Conservation (phyloP, 139 green algal genomes). For the Chlorella sp. region DNA sequence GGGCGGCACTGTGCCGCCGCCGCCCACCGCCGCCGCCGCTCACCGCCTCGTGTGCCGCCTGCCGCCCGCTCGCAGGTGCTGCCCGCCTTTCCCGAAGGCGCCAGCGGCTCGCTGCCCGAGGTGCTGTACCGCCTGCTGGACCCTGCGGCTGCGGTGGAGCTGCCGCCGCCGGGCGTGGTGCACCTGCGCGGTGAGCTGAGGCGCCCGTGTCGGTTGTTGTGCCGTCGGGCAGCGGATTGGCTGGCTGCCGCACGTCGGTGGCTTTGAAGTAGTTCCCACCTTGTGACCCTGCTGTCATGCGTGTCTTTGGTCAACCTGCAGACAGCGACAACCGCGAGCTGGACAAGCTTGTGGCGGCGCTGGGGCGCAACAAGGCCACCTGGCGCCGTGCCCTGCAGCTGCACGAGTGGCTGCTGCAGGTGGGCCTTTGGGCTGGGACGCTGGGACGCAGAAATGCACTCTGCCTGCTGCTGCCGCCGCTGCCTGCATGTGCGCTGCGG, state of each 20-base stretch:
- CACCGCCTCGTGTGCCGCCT: no score
- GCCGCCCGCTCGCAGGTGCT: conserved; percentile 13
- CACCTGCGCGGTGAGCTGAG: no score
- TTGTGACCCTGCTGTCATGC: no score
- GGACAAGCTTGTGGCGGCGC: conserved; percentile 82
- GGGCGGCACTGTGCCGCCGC: neutral
- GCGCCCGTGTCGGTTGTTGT: no score
- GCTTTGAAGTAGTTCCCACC: no score
- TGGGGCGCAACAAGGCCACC: conserved; percentile 79
- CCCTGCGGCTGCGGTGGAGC: conserved; percentile 47
- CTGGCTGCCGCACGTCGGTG: no score
- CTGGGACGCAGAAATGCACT: no score
- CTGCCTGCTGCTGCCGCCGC: no score
- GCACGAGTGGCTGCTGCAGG: conserved; percentile 78
- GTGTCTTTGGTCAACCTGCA: neutral
- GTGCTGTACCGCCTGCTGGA: conserved; percentile 62
- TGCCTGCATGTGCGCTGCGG: neutral
- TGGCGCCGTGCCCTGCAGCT: conserved; percentile 81
- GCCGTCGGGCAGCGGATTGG: no score
- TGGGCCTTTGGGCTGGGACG: no score
- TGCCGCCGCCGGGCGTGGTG: conserved; percentile 48
- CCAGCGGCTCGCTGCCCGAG: conserved; percentile 51
- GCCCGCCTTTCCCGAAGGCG: conserved; percentile 34
- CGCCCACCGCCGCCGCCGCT: neutral
- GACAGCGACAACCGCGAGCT: conserved; percentile 80